These are phyloP conservation scores for Phialemonium atrogriseum DNA, from an alignment of 2,329 filamentous ascomycete genomes.

Conservation along the genomic window DNA sequence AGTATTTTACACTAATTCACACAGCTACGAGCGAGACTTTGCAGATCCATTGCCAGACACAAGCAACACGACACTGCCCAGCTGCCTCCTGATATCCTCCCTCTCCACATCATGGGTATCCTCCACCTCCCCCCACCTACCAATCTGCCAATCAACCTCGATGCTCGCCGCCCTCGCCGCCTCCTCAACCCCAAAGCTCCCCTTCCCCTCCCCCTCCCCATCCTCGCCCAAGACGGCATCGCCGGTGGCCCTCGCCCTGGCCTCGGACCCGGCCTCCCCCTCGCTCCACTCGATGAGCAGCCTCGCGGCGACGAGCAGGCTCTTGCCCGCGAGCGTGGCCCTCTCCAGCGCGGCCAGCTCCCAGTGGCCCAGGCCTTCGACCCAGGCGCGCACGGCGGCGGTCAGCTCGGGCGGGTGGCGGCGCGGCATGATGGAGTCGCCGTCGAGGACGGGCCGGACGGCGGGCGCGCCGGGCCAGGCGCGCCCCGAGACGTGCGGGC, in stretches of 20 bases:
- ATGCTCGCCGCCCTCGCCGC: constrained; percentile 69
- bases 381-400: constrained; percentile 71
- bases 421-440: constrained; percentile 66
- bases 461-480: constrained; percentile 83
- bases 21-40: too few species aligned
- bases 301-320: constrained; percentile 67
- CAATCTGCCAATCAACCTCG: constrained; percentile 85
- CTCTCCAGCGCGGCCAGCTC: constrained; percentile 84
- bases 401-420: constrained; percentile 66
- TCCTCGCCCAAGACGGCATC: constrained; percentile 17
- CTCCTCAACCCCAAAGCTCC: constrained; percentile 70
- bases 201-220: constrained; percentile 17
- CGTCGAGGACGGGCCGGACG: constrained; percentile 72
- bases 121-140: constrained; percentile 92
- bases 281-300: constrained; percentile 84
- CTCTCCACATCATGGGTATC: constrained; percentile 95
- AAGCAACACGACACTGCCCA: constrained; percentile 78
- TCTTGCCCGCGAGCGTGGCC: constrained; percentile 78
- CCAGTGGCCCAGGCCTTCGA: constrained; percentile 61
- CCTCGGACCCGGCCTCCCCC: constrained; percentile 48
- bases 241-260: constrained; percentile 6
- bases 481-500: constrained; percentile 59
- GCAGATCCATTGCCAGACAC: constrained; percentile 61
- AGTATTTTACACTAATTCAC: too few species aligned
- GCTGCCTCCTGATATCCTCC: constrained; percentile 79